A percentile compares a stretch with the other conserved stretches of the same genome.
phyloP scores from a whole-genome alignment of 345 rosid genomes.

The Syzygium aqueum region DNA sequence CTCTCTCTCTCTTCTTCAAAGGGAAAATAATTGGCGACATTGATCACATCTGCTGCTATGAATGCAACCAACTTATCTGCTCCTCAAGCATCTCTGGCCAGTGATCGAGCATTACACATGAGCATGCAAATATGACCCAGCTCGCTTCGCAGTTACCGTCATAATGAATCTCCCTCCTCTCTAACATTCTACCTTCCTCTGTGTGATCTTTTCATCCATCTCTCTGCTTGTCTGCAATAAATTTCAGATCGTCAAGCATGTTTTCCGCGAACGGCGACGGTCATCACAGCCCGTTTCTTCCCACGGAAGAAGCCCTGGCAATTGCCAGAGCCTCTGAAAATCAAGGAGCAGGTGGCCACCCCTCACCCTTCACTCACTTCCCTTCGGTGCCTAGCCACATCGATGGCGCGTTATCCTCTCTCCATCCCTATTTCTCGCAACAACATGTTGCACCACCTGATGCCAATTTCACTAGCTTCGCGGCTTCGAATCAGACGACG shows the following conservation, averaged over 20 bases:
- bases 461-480: neutral
- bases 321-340: neutral
- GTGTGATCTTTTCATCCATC: neutral
- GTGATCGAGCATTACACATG: neutral
- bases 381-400: conserved; percentile 3
- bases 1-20: neutral
- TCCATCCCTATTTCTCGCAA: neutral
- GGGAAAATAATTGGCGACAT: neutral
- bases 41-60: neutral
- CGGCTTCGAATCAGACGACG: neutral
- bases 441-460: neutral
- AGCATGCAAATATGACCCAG: neutral
- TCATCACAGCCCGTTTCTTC: neutral
- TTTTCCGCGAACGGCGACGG: neutral
- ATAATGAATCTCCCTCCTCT: neutral
- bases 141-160: neutral
- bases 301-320: neutral
- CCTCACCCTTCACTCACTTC: conserved; percentile 16
- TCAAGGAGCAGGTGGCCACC: neutral
- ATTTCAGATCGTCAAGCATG: neutral
- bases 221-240: neutral
- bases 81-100: neutral
- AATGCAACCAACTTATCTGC: neutral
- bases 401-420: neutral
- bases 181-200: neutral